phyloP scores from a whole-genome alignment of 2,329 filamentous ascomycete species.

The Zymoseptoria crescenta region DNA sequence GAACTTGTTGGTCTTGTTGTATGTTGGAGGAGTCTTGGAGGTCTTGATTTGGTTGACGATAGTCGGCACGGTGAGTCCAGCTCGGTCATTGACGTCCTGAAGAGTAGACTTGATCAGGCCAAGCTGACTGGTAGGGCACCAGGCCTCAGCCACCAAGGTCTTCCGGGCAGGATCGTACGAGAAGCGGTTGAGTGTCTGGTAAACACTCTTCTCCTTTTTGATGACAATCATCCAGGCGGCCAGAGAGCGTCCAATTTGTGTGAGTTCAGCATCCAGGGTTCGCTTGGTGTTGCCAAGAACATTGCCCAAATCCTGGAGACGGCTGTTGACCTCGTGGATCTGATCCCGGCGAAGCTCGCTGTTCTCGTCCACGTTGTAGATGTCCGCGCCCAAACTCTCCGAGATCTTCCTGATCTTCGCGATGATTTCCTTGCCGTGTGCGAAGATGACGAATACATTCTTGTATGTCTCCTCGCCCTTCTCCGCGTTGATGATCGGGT shows the following conservation, averaged over 20 bases:
- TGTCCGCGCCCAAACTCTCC: slow-evolving; percentile 88
- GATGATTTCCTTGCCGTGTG: slow-evolving; percentile 95
- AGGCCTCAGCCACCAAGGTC: slow-evolving; percentile 94
- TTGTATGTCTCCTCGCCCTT: slow-evolving; percentile 90
- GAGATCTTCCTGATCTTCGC: slow-evolving; percentile 99
- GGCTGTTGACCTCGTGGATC: slow-evolving; percentile 93
- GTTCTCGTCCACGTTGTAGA: slow-evolving; percentile 97
- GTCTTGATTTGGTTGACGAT: slow-evolving; percentile 98
- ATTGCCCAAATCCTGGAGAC: slow-evolving; percentile 81
- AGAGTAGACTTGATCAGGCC: slow-evolving; percentile 84
- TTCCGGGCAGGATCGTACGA: slow-evolving; percentile 94
- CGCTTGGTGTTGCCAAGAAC: slow-evolving; percentile 92
- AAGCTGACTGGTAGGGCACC: slow-evolving; percentile 89
- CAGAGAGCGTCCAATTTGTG: slow-evolving; percentile 84
- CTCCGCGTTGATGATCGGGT: slow-evolving; percentile 81
- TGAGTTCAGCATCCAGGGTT: slow-evolving; percentile 85
- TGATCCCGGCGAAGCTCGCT: slow-evolving; percentile 90
- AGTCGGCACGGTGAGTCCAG: slow-evolving; percentile 91
- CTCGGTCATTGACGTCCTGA: slow-evolving; percentile 92
- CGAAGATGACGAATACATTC: slow-evolving; percentile 99
- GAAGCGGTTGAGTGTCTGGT: slow-evolving; percentile 89
- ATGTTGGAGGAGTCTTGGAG: slow-evolving; percentile 94
- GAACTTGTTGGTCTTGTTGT: slow-evolving; percentile 97
- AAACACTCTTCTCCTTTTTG: slow-evolving; percentile 97
- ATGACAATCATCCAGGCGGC: slow-evolving; percentile 97